These are phyloP conservation scores for Cylindrotheca fusiformis DNA, from an alignment of 108 stramenopile genomes.

Conservation along the genomic window DNA sequence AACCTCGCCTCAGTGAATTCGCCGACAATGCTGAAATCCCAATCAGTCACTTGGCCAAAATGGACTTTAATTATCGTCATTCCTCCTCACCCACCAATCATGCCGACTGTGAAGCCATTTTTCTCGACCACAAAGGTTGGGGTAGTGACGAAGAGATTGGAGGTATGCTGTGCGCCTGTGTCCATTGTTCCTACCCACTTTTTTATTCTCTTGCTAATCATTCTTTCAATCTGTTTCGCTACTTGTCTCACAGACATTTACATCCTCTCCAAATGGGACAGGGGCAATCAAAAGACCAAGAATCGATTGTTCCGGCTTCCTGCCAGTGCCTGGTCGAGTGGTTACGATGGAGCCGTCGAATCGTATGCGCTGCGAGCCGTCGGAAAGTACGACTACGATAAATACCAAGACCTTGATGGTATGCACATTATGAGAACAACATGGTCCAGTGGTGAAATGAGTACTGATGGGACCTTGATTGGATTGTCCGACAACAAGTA, in stretches of 20 bases:
- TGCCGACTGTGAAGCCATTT: slow-evolving; percentile 14
- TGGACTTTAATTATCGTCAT: slow-evolving; percentile 3
- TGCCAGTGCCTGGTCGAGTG: not conserved
- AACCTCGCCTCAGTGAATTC: not conserved
- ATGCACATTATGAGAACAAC: not conserved
- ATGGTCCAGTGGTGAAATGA: not conserved
- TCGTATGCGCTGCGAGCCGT: not conserved
- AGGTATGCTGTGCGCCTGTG: too few relatives aligned
- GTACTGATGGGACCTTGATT: not conserved
- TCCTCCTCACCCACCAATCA: slow-evolving; percentile 5
- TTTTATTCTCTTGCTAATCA: too few relatives aligned
- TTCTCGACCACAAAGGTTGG: slow-evolving; percentile 8
- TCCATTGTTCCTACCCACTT: too few relatives aligned
- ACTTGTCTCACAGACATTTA: slow-evolving; percentile 2
- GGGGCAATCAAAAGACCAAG: not conserved
- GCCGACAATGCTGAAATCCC: not conserved
- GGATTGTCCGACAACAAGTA: not conserved
- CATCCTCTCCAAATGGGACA: not conserved
- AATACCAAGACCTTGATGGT: not conserved
- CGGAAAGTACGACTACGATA: not conserved
- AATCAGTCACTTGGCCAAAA: not conserved
- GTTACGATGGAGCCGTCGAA: not conserved
- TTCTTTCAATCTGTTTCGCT: too few relatives aligned
- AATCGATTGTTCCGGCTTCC: not conserved
- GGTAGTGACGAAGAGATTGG: not conserved